Conservation (phyloP, 179 eudicot genomes). For the Beta corolliflora region DNA sequence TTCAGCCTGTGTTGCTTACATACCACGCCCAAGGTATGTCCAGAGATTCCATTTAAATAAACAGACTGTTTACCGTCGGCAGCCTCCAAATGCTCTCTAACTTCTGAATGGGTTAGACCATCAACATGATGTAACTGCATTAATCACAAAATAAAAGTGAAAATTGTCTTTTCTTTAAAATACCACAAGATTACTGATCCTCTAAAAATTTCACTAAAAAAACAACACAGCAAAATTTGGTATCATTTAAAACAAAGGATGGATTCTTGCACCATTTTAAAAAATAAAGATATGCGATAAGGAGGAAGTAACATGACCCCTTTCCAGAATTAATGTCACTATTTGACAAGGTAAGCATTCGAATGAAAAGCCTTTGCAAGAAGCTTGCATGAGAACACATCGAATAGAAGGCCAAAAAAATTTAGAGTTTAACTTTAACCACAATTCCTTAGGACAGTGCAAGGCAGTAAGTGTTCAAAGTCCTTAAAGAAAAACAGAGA, state of each 20-base stretch:
- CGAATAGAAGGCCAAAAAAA: background rate
- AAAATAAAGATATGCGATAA: background rate
- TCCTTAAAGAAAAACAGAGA: background rate
- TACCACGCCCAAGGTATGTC: constrained; percentile 74
- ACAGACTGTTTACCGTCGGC: constrained; percentile 38
- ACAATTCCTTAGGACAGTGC: background rate
- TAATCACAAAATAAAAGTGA: background rate
- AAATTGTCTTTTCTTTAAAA: background rate
- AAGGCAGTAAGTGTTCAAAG: background rate
- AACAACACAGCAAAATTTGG: background rate
- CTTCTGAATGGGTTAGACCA: constrained; percentile 65
- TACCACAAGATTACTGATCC: background rate
- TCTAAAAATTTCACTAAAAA: background rate
- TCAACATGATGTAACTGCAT: constrained; percentile 88
- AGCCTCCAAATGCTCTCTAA: constrained; percentile 54
- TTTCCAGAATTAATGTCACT: background rate
- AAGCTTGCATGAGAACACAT: background rate
- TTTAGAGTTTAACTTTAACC: background rate
- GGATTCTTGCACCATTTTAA: background rate
- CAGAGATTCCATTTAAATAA: constrained; percentile 69
- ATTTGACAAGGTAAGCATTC: background rate
- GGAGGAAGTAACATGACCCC: background rate
- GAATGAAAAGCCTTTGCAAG: background rate
- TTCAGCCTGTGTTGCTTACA: constrained; percentile 20
- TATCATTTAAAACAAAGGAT: background rate